Base-by-base conservation (phyloP, 2,329 filamentous ascomycete species). In the Acrocalymma vagum region DNA sequence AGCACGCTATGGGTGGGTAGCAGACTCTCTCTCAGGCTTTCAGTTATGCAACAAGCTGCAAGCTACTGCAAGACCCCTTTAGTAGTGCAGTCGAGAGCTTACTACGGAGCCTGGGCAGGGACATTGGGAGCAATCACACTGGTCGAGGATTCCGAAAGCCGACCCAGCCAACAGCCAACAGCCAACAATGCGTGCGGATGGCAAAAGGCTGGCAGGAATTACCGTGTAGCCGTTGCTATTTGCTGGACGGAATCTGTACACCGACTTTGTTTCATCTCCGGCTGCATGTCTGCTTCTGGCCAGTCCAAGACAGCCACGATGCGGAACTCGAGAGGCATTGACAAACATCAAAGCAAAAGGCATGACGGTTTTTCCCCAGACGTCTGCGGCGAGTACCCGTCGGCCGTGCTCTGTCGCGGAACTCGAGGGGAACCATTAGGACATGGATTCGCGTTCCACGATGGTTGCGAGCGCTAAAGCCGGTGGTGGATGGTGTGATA, bases 231-330 rank as follows among this genome's bases (percentile, higher is more conserved):
- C 29, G 30, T 33, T 42, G 33, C 48, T 47, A 42, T 45, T 53
- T 55, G 51, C 58, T 35, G 46, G 48, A 38, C 45, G 33, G 44
- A n/a, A 44, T 36, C 42, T 38, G 35, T 46, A 60, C 55, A 62
- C 56, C 57, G 60, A 62, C 60, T 56, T 54, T 61, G 51, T 60
- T 60, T 62, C 55, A 57, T 60, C 42, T 63, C 57, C 46, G n/a
- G 58, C 43, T 22, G 45, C 36, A 45, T 18, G 15, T 29, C 23
- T 32, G 29, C 18, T 16, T 21, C 40, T 36, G 38, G 45, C 55
- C 55, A 62, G 38, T 60, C 43, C 44, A 13, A 18, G 34, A 36
- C 42, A 34, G 60, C 54, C 60, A 61, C 58, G 62, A 59, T 53
- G 41, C 28, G 28, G 27, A 29, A 42, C 37, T 31, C 21, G 48